Evolutionary conservation across 345 rosid genomes (phyloP).

Genomic region (Ricinus communis): DNA sequence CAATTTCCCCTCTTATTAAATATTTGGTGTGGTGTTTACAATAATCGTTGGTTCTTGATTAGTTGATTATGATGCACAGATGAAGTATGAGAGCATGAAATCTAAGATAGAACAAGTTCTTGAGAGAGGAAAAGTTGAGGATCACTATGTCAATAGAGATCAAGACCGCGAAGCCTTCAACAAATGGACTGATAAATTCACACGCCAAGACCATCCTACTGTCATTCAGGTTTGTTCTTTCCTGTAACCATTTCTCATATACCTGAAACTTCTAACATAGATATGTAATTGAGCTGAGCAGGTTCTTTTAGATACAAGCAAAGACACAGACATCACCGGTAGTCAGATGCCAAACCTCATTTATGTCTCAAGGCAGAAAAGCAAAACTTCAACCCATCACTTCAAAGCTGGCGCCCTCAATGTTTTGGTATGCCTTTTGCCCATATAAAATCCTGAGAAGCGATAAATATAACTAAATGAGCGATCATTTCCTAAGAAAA

Average conservation of each 20-base stretch:
- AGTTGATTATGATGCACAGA: slow-evolving; percentile 24
- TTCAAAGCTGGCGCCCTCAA: slow-evolving; percentile 92
- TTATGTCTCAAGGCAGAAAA: slow-evolving; percentile 66
- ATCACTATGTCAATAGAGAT: slow-evolving; percentile 22
- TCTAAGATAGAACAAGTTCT: slow-evolving; percentile 40
- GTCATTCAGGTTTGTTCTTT: slow-evolving; percentile 56
- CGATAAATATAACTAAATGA: too few relatives aligned
- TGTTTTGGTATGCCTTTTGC: slow-evolving; percentile 38
- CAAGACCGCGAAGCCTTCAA: slow-evolving; percentile 29
- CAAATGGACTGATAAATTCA: slow-evolving; percentile 48
- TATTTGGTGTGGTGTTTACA: too few relatives aligned
- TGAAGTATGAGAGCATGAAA: slow-evolving; percentile 60
- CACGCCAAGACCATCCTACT: slow-evolving; percentile 59
- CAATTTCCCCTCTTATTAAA: too few relatives aligned
- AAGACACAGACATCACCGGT: slow-evolving; percentile 40
- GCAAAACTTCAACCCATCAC: slow-evolving; percentile 47
- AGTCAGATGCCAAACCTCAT: slow-evolving; percentile 55
- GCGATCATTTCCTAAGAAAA: too few relatives aligned
- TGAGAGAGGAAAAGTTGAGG: slow-evolving; percentile 39
- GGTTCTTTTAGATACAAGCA: slow-evolving; percentile 51
- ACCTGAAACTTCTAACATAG: too few relatives aligned
- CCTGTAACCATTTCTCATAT: too few relatives aligned
- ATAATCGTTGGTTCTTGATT: too few relatives aligned
- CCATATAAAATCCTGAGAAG: neutral
- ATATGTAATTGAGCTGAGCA: slow-evolving; percentile 11